These are phyloP conservation scores for Pyrenophora seminiperda DNA, from an alignment of 2,329 filamentous ascomycete species.

Conservation along the genomic window DNA sequence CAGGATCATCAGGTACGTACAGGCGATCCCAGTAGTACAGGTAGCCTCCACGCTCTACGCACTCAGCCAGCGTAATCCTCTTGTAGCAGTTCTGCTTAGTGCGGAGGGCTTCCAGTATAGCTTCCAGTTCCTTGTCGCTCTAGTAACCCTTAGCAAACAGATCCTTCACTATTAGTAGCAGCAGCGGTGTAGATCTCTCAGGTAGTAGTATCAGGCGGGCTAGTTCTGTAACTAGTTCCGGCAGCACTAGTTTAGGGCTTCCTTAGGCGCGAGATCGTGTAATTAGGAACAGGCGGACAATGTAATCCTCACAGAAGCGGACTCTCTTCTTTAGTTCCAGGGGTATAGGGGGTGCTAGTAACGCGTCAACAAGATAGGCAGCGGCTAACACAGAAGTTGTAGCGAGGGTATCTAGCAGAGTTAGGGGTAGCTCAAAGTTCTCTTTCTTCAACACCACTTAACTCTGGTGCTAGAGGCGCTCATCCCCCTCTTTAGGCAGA, in stretches of 20 bases:
- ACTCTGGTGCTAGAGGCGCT: no score
- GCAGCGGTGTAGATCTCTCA: not conserved
- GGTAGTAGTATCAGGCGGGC: not conserved
- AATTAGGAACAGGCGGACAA: no score
- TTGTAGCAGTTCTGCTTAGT: not conserved
- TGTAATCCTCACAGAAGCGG: no score
- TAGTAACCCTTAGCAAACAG: not conserved
- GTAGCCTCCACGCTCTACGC: not conserved
- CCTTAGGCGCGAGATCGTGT: no score
- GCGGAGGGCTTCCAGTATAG: not conserved
- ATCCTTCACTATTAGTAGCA: not conserved
- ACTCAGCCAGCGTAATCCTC: not conserved
- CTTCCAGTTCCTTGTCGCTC: not conserved
- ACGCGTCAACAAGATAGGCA: no score
- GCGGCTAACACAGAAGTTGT: not conserved
- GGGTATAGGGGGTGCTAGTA: no score
- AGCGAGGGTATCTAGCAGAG: no score
- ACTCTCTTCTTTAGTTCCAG: no score
- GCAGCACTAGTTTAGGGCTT: no score
- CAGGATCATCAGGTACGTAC: not conserved
- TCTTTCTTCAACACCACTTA: no score
- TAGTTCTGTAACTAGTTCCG: not conserved
- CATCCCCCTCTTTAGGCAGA: no score
- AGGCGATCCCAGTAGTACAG: not conserved
- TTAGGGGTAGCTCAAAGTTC: not conserved